Conservation (phyloP, 2,329 filamentous ascomycete species). For the Trichoderma citrinoviride region DNA sequence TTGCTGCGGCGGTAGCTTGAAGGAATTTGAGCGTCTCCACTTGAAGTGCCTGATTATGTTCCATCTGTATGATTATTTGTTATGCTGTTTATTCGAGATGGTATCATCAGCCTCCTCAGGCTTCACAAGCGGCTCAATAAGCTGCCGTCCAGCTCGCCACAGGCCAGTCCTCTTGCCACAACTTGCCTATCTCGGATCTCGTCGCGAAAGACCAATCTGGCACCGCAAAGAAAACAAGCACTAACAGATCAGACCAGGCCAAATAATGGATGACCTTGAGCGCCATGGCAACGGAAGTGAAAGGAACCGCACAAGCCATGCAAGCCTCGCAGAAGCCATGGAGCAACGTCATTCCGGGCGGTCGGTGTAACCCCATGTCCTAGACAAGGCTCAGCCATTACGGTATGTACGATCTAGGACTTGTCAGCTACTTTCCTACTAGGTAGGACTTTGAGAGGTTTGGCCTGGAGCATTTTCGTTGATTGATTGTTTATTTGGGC, state of each 20-base stretch:
- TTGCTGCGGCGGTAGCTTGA: neutral
- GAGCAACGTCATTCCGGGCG: conserved; percentile 9
- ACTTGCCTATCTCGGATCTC: neutral
- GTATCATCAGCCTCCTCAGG: neutral
- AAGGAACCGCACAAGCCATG: neutral
- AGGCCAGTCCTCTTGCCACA: neutral
- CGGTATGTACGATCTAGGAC: conserved; percentile 8
- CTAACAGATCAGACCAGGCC: neutral
- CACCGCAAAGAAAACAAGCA: neutral
- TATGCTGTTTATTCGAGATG: neutral
- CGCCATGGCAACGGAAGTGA: neutral
- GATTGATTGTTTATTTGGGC: neutral
- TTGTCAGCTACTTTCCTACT: neutral
- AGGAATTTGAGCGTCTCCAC: neutral
- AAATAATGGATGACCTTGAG: neutral
- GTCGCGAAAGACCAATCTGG: neutral
- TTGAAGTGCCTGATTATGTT: no score
- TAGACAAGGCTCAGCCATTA: neutral
- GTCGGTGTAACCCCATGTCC: conserved; percentile 3
- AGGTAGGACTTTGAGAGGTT: conserved; percentile 11
- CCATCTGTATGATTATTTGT: neutral
- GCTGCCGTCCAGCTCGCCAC: neutral
- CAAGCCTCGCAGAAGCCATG: neutral
- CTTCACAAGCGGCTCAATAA: conserved; percentile 7
- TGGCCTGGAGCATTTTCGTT: no score